Base-by-base conservation (phyloP, 2,329 filamentous ascomycete species). In the Capronia epimyces region DNA sequence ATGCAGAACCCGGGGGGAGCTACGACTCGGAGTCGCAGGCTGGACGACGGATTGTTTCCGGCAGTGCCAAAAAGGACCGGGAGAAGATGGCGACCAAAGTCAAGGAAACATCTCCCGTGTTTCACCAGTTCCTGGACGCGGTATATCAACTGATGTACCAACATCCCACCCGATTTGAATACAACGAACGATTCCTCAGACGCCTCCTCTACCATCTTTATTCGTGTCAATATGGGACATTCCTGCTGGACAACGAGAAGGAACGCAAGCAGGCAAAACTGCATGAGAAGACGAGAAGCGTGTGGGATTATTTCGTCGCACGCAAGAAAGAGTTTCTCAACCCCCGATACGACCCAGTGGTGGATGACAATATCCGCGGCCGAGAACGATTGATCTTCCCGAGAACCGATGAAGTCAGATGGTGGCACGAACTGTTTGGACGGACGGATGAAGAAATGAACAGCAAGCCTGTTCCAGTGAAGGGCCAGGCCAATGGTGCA, bases 71-170 rank as follows among this genome's bases (percentile, higher is more conserved):
- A 5, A 62, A 63, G 21, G 62, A 64, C 25, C 72, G 76, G 37
- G 78, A 83, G 50, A 79, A 80, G 58, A 82, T 88, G 60, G 79
- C 83, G 8, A 96, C 89, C 0, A 82, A 83, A 52, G 82, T 84
- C n/a, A 93, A 88, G 60, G 93, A 97, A 72, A 86, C 94, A 27
- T 94, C 89, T 53, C 93, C 93, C 0, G 87, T 98, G 20, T 98
- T 98, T 69, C 93, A 98, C 63, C 93, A 98, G 65, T 98, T 97
- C 69, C 79, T 98, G 8, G 93, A 97, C 64, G 89, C 89, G 31
- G 89, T 88, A 1, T 97, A 93, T 65, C 93, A 98, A 67, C 76
- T 98, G 22, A 72, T 95, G 20, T 78, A 87, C 54, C 93, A 97
- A 66, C 76, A 91, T 62, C 89, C 89, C 0, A 86, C 82, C 5